Conservation (phyloP, 192 early-diverging fungal genomes). For the Coemansia sp. region DNA sequence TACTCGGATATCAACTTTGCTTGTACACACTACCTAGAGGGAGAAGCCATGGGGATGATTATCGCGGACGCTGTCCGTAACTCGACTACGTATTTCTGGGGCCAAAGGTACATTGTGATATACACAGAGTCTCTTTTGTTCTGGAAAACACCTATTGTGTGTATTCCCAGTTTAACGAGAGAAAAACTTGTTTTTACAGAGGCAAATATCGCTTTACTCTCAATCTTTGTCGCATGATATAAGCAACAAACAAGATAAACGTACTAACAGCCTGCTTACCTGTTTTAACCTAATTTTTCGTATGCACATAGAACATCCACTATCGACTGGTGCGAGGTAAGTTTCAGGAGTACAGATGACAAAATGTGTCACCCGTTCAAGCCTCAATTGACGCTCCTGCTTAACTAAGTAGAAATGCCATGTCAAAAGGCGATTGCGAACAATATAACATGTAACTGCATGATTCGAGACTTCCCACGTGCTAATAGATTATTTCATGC, state of each 20-base stretch:
- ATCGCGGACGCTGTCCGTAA: slow-evolving; percentile 32
- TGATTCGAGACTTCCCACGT: background rate
- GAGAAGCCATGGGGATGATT: slow-evolving; percentile 47
- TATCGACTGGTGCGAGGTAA: slow-evolving; percentile 77
- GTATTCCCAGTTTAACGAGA: background rate
- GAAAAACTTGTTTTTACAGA: background rate
- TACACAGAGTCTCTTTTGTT: background rate
- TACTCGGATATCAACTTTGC: background rate
- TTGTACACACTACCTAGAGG: background rate
- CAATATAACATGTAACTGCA: background rate
- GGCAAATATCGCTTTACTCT: background rate
- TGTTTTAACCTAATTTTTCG: too few species aligned
- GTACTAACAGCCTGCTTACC: too few species aligned
- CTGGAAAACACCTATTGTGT: background rate
- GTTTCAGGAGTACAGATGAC: background rate
- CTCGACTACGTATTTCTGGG: slow-evolving; percentile 44
- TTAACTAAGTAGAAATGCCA: too few species aligned
- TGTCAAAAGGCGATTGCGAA: too few species aligned
- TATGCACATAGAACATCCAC: slow-evolving; percentile 56
- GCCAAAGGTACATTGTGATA: slow-evolving; percentile 37
- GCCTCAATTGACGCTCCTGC: too few species aligned
- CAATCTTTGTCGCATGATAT: too few species aligned
- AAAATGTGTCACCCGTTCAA: background rate
- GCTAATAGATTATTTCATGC: background rate
- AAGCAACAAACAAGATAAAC: too few species aligned